These are phyloP conservation scores for Russula vinacea DNA, from an alignment of 768 basidiomycete genomes.

Conservation along the genomic window DNA sequence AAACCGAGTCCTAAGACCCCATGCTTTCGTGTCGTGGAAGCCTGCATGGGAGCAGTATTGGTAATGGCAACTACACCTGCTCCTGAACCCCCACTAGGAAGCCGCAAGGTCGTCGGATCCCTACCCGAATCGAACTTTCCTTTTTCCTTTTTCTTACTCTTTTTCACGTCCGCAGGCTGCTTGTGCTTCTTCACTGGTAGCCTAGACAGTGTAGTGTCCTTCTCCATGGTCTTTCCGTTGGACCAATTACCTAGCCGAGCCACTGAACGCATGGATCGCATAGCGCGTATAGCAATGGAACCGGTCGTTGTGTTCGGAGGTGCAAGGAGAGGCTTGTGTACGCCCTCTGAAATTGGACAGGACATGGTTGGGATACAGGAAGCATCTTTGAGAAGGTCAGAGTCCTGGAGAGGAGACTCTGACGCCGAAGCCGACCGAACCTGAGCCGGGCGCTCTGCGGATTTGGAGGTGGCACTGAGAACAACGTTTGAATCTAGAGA, in stretches of 20 bases:
- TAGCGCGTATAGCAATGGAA: constrained; percentile 75
- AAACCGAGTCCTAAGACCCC: constrained; percentile 61
- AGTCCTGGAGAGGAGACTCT: constrained; percentile 27
- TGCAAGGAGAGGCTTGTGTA: constrained; percentile 19
- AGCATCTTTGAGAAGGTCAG: neutral
- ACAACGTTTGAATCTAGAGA: constrained; percentile 52
- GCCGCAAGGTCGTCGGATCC: constrained; percentile 38
- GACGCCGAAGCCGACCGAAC: constrained; percentile 25
- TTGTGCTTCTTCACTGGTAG: constrained; percentile 37
- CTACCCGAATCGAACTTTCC: constrained; percentile 32
- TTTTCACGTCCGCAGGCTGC: constrained; percentile 38
- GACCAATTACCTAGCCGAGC: constrained; percentile 74
- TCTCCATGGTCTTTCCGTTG: constrained; percentile 47
- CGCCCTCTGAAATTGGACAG: constrained; percentile 25
- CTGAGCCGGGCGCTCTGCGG: constrained; percentile 30
- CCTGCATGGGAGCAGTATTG: constrained; percentile 14
- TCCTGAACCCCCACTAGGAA: constrained; percentile 66
- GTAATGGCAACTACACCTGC: constrained; percentile 51
- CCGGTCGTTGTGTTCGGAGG: constrained; percentile 38
- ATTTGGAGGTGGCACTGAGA: constrained; percentile 31
- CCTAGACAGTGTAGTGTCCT: constrained; percentile 32
- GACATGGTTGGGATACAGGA: neutral
- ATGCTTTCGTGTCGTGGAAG: constrained; percentile 39
- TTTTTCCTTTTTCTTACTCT: constrained; percentile 35
- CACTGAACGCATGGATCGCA: constrained; percentile 68